Evolutionary conservation across 305 asterid genomes (phyloP).

Genomic region (Fraxinus albicans): DNA sequence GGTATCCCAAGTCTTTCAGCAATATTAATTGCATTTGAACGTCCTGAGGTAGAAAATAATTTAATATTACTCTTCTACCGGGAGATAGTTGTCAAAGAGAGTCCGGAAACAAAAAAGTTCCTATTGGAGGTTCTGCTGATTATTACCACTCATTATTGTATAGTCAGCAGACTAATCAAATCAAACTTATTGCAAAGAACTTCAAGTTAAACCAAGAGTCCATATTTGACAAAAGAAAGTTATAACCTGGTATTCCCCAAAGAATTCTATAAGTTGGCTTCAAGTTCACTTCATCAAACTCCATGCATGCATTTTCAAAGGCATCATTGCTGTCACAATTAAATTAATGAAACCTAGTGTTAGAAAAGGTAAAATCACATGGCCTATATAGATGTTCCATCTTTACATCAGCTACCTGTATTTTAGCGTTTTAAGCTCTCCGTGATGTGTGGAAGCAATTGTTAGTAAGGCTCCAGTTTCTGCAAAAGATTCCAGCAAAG

Average conservation of each 20-base stretch:
- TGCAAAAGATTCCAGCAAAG: constrained; percentile 90
- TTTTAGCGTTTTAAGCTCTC: constrained; percentile 96
- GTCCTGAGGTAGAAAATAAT: constrained; percentile 55
- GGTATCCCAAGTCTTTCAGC: constrained; percentile 95
- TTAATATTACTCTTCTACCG: background rate
- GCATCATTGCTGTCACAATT: constrained; percentile 67
- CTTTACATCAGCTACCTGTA: constrained; percentile 62
- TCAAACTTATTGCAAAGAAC: constrained; percentile 18
- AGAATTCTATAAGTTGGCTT: constrained; percentile 95
- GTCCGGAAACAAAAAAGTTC: constrained; percentile 1
- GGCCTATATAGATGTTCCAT: constrained; percentile 19
- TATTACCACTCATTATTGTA: background rate
- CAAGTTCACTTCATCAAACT: constrained; percentile 89
- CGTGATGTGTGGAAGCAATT: constrained; percentile 95
- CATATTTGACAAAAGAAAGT: constrained; percentile 21
- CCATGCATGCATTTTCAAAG: constrained; percentile 98
- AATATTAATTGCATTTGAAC: constrained; percentile 94
- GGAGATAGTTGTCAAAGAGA: constrained; percentile 20
- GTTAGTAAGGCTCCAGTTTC: constrained; percentile 79
- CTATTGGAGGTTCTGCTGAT: background rate
- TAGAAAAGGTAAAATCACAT: constrained; percentile 22
- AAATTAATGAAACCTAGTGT: constrained; percentile 29
- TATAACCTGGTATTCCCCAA: constrained; percentile 97
- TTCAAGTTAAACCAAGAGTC: constrained; percentile 17
- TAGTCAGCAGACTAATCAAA: background rate